Conservation (phyloP, 768 basidiomycete genomes). For the Auriscalpium orientale region DNA sequence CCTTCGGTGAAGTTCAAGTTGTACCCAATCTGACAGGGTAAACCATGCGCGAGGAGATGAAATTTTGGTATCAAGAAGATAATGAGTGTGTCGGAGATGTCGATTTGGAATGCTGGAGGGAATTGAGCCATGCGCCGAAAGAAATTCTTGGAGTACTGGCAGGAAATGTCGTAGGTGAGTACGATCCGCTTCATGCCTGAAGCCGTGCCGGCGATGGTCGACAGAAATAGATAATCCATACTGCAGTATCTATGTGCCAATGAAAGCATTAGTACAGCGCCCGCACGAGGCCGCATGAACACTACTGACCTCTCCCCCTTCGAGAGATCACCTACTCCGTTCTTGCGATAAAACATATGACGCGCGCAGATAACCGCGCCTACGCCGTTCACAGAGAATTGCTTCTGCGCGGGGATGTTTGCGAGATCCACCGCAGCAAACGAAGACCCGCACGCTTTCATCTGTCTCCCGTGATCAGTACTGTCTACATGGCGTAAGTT, state of each 20-base stretch:
- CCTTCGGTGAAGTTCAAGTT: not conserved
- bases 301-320: not conserved
- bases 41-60: not conserved
- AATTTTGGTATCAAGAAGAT: not conserved
- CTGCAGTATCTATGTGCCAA: not conserved
- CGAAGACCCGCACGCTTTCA: not conserved
- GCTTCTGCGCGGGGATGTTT: not conserved
- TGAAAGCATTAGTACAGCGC: not conserved
- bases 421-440: not conserved
- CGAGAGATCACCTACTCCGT: not conserved
- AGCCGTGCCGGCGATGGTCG: not conserved
- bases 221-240: constrained; percentile 11
- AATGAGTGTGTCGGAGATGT: not conserved
- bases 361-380: not conserved
- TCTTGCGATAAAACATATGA: not conserved
- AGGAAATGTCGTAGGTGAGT: constrained; percentile 17
- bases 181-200: not conserved
- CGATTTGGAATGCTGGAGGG: not conserved
- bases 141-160: constrained; percentile 16
- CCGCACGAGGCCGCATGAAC: not conserved
- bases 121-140: not conserved
- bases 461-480: not conserved
- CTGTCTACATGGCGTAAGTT: not conserved
- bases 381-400: not conserved
- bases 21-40: not conserved